Evolutionary conservation across 208 protist genomes (phyloP).

Genomic region (Novymonas esmeraldas): DNA sequence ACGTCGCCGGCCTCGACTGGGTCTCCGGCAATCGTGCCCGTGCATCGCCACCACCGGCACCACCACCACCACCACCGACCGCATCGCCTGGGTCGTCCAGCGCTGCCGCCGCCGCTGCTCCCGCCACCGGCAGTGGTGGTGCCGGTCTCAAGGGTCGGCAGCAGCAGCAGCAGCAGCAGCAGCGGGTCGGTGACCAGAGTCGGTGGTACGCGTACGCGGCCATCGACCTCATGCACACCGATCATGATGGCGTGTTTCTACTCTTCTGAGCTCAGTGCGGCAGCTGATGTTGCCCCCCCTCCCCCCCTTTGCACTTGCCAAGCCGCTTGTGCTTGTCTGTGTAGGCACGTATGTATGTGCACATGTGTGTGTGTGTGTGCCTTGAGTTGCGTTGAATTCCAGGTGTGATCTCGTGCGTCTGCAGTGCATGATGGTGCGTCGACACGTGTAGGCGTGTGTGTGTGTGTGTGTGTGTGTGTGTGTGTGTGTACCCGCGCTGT

Average conservation of each 20-base stretch:
- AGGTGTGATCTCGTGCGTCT: too few relatives aligned
- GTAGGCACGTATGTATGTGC: too few relatives aligned
- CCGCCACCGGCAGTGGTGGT: not conserved
- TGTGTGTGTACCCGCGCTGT: too few relatives aligned
- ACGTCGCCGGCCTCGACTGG: conserved; percentile 68
- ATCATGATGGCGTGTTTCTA: conserved; percentile 77
- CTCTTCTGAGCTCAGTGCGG: conserved; percentile 1
- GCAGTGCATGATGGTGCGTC: too few relatives aligned
- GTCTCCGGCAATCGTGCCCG: conserved; percentile 42
- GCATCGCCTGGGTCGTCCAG: conserved; percentile 2
- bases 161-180: not conserved
- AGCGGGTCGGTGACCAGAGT: conserved; percentile 7
- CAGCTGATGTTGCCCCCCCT: not conserved
- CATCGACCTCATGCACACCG: conserved; percentile 57
- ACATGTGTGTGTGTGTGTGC: too few relatives aligned
- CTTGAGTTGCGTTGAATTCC: too few relatives aligned
- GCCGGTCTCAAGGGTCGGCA: not conserved
- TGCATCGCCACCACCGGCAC: conserved; percentile 2
- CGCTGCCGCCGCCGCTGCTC: not conserved
- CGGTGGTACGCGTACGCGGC: conserved; percentile 57
- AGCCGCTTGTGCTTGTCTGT: too few relatives aligned
- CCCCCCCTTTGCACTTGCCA: conserved; percentile 1
- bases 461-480: not conserved
- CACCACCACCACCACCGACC: not conserved
- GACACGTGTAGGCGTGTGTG: not conserved